A percentile compares a stretch with the other conserved stretches of the same genome.
These are phyloP conservation scores for Diversispora eburnea DNA, from an alignment of 192 early-diverging fungal genomes.

Conservation along the genomic window DNA sequence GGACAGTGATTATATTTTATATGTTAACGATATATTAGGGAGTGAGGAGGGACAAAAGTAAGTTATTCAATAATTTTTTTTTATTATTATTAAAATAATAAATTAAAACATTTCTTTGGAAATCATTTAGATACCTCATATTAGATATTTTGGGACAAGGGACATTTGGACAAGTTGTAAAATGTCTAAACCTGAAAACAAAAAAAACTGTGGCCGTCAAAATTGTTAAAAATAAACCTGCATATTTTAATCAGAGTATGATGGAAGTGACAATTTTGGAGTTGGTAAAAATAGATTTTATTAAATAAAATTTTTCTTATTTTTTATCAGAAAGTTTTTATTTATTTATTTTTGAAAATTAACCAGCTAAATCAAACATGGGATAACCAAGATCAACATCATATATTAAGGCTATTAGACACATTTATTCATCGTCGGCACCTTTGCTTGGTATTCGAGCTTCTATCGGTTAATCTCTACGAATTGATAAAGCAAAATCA, in stretches of 20 bases:
- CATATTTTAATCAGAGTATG: constrained; percentile 97
- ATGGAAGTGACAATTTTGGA: constrained; percentile 95
- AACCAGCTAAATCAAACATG: constrained; percentile 83
- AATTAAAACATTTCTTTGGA: background rate
- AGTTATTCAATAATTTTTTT: constrained; percentile 11
- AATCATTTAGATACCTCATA: constrained; percentile 73
- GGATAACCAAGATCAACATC: constrained; percentile 82
- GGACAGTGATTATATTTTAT: constrained; percentile 94
- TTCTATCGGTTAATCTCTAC: constrained; percentile 94
- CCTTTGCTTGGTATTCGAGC: constrained; percentile 95
- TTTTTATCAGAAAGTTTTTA: constrained; percentile 4
- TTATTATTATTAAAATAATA: background rate
- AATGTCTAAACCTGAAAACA: constrained; percentile 90
- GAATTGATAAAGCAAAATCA: constrained; percentile 98
- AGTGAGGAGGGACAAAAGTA: constrained; percentile 82
- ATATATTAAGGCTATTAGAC: constrained; percentile 85
- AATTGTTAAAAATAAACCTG: constrained; percentile 97
- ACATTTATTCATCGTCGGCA: constrained; percentile 92
- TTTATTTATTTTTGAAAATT: constrained; percentile 6
- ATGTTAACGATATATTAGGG: constrained; percentile 97
- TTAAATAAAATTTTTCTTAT: background rate
- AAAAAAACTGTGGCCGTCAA: constrained; percentile 91
- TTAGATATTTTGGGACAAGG: constrained; percentile 92
- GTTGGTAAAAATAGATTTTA: constrained; percentile 47
- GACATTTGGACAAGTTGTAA: constrained; percentile 98